These are phyloP conservation scores for Dissoconium aciculare DNA, from an alignment of 2,329 filamentous ascomycete genomes.

Conservation along the genomic window DNA sequence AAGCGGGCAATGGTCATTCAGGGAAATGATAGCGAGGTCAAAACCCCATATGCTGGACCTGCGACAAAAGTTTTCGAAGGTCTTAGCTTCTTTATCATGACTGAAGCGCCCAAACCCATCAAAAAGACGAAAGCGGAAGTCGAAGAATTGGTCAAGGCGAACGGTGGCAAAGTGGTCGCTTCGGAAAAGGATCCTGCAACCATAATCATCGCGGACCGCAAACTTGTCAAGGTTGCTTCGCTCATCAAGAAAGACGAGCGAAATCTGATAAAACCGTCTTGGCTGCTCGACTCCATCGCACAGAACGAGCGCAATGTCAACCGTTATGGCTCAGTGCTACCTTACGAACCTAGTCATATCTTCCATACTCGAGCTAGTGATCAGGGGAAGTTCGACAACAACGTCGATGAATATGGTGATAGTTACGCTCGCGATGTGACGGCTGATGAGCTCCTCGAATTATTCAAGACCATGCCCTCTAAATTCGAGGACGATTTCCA, in stretches of 20 bases:
- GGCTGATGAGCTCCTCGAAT: conserved; percentile 44
- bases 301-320: conserved; percentile 41
- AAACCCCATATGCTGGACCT: conserved; percentile 41
- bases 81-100: conserved; percentile 66
- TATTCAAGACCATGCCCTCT: conserved; percentile 38
- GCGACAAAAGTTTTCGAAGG: conserved; percentile 56
- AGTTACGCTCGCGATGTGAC: conserved; percentile 62
- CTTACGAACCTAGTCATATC: conserved; percentile 55
- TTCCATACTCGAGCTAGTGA: conserved; percentile 50
- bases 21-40: conserved; percentile 44
- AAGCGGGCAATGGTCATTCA: conserved; percentile 61
- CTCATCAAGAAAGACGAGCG: conserved; percentile 56
- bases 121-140: conserved; percentile 68
- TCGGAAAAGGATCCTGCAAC: conserved; percentile 50
- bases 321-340: conserved; percentile 43
- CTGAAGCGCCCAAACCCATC: conserved; percentile 51
- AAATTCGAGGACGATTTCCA: conserved; percentile 33
- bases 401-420: conserved; percentile 66
- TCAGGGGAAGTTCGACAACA: conserved; percentile 39
- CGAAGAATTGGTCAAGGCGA: conserved; percentile 64
- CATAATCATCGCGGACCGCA: conserved; percentile 66
- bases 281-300: conserved; percentile 70
- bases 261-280: conserved; percentile 63
- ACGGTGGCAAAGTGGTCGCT: conserved; percentile 70
- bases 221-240: conserved; percentile 64